phyloP scores from a whole-genome alignment of 495 filamentous ascomycete species.

The Hypoxylon rickii region DNA sequence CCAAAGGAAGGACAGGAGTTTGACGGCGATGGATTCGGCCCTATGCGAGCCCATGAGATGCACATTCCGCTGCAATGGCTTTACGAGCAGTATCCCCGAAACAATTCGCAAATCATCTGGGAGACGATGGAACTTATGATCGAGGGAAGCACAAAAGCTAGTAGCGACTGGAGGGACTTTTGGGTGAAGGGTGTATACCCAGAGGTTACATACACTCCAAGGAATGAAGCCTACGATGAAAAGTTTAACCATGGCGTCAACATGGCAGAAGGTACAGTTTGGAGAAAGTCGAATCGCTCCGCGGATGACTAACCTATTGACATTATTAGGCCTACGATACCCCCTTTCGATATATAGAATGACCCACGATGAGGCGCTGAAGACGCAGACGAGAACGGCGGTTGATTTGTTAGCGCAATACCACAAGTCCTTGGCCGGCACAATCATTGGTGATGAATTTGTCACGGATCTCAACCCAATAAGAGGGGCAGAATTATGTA shows the following conservation, averaged over 20 bases:
- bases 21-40: conserved; percentile 50
- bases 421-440: conserved; percentile 42
- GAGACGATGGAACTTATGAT: conserved; percentile 41
- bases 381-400: conserved; percentile 36
- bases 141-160: conserved; percentile 32
- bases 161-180: conserved; percentile 45
- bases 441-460: conserved; percentile 39
- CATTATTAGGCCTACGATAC: conserved; percentile 30
- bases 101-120: conserved; percentile 38
- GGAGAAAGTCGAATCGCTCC: conserved; percentile 1
- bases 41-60: conserved; percentile 57
- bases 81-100: conserved; percentile 48
- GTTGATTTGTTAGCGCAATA: conserved; percentile 36
- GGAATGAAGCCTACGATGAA: conserved; percentile 22
- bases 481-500: conserved; percentile 42
- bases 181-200: conserved; percentile 39
- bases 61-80: conserved; percentile 59
- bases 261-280: conserved; percentile 36
- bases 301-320: conserved; percentile 22
- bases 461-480: conserved; percentile 39
- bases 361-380: conserved; percentile 36
- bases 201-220: conserved; percentile 37
- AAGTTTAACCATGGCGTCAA: conserved; percentile 40
- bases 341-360: conserved; percentile 40
- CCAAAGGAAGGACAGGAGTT: conserved; percentile 46